Percentiles rank a stretch among this genome's conserved stretches.
These are phyloP conservation scores for Amphirosellinia nigrospora DNA, from an alignment of 495 filamentous ascomycete genomes.

Conservation along the genomic window DNA sequence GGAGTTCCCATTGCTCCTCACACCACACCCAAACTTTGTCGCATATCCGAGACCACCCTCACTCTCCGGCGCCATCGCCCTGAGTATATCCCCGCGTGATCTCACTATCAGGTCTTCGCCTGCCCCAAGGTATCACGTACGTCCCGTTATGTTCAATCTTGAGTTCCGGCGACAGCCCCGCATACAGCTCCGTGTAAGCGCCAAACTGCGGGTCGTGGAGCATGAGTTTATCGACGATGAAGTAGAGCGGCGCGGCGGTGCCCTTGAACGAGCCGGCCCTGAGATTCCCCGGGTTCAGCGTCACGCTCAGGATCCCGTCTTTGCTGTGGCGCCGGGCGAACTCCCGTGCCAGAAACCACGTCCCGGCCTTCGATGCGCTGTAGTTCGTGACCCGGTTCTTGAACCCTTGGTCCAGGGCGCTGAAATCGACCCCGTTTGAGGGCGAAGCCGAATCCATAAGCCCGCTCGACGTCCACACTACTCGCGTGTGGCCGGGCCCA, in stretches of 20 bases:
- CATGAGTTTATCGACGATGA: slow-evolving; percentile 25
- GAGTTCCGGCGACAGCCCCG: slow-evolving; percentile 48
- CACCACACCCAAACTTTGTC: slow-evolving; percentile 44
- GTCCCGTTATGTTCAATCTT: slow-evolving; percentile 35
- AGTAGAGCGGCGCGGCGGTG: slow-evolving; percentile 26
- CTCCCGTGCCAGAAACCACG: slow-evolving; percentile 29
- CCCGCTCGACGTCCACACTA: slow-evolving; percentile 48
- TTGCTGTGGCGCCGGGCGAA: slow-evolving; percentile 23
- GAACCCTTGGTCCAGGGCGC: slow-evolving; percentile 37
- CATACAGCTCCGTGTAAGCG: slow-evolving; percentile 51
- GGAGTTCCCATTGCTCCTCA: slow-evolving; percentile 36
- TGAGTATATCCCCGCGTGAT: slow-evolving; percentile 39
- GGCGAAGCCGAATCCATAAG: slow-evolving; percentile 36
- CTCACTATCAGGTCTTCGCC: slow-evolving; percentile 15
- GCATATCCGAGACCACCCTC: slow-evolving; percentile 33
- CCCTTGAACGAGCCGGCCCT: slow-evolving; percentile 37
- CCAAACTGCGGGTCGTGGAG: slow-evolving; percentile 38
- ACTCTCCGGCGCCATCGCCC: slow-evolving; percentile 41
- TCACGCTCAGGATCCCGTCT: slow-evolving; percentile 34
- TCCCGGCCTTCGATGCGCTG: slow-evolving; percentile 32
- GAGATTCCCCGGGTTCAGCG: slow-evolving; percentile 51
- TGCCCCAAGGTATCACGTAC: slow-evolving; percentile 49
- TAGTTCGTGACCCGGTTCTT: slow-evolving; percentile 25
- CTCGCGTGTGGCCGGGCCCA: slow-evolving; percentile 41
- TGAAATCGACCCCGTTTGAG: slow-evolving; percentile 37